Percentiles rank a stretch among this genome's conserved stretches.
These are phyloP conservation scores for Teunomyces pallodes DNA, from an alignment of 805 yeast genomes.

Conservation along the genomic window DNA sequence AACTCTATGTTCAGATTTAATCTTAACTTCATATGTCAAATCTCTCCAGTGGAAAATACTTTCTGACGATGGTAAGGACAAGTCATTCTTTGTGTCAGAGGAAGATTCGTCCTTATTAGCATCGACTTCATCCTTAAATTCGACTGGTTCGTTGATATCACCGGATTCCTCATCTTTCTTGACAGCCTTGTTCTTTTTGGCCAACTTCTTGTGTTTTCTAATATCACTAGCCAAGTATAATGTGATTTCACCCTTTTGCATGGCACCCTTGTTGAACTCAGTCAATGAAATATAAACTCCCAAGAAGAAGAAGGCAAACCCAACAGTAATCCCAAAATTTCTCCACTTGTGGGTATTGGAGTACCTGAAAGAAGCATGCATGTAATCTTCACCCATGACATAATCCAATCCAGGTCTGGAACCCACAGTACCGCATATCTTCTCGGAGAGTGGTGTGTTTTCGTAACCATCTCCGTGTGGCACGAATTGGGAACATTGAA, in stretches of 20 bases:
- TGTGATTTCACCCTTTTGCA: constrained; percentile 70
- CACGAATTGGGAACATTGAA: constrained; percentile 45
- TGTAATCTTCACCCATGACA: constrained; percentile 26
- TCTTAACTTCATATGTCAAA: constrained; percentile 66
- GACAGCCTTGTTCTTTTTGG: constrained; percentile 19
- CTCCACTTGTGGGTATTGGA: constrained; percentile 55
- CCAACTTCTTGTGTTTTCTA: constrained; percentile 43
- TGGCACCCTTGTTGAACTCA: constrained; percentile 59
- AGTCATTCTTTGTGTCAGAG: constrained; percentile 16
- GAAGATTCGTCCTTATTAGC: constrained; percentile 17
- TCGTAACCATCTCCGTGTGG: constrained; percentile 45
- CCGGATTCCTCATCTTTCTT: constrained; percentile 25
- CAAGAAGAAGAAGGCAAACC: constrained; percentile 54
- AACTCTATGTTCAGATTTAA: constrained; percentile 57
- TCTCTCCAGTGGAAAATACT: constrained; percentile 78
- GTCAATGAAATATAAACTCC: constrained; percentile 50
- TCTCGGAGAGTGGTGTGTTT: constrained; percentile 30
- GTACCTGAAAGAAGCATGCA: constrained; percentile 45
- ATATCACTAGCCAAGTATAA: constrained; percentile 54
- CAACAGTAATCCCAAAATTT: constrained; percentile 60
- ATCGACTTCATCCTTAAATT: constrained; percentile 27
- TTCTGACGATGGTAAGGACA: constrained; percentile 18
- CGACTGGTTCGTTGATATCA: constrained; percentile 16
- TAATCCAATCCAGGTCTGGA: constrained; percentile 17
- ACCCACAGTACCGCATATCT: constrained; percentile 28